These are phyloP conservation scores for Fusarium lateritium DNA, from an alignment of 2,329 filamentous ascomycete genomes.

Conservation along the genomic window DNA sequence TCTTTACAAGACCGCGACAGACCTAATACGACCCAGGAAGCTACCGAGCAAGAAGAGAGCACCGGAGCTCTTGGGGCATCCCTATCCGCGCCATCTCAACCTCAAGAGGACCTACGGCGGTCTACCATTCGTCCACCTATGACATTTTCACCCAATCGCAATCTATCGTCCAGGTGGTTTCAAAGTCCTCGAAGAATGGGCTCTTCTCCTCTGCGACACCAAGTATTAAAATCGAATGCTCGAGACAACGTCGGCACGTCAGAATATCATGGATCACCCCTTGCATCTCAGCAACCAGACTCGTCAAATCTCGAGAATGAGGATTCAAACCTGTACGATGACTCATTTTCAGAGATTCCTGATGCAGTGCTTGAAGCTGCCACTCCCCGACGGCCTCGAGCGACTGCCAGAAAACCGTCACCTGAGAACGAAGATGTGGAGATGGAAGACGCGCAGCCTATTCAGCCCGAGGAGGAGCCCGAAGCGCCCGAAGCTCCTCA, in stretches of 20 bases:
- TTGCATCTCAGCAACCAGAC: constrained; percentile 18
- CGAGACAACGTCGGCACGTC: constrained; percentile 39
- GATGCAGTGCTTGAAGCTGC: constrained; percentile 65
- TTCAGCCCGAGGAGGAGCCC: constrained; percentile 19
- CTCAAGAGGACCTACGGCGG: constrained; percentile 29
- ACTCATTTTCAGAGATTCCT: constrained; percentile 72
- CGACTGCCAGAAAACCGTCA: background rate
- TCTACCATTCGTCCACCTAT: constrained; percentile 37
- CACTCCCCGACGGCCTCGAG: constrained; percentile 56
- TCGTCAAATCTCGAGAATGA: constrained; percentile 44
- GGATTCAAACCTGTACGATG: constrained; percentile 61
- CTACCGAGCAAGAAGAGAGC: constrained; percentile 24
- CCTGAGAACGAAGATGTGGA: constrained; percentile 29
- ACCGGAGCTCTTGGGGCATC: constrained; percentile 21
- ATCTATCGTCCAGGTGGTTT: constrained; percentile 49
- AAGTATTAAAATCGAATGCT: constrained; percentile 52
- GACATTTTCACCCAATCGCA: constrained; percentile 43
- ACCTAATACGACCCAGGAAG: constrained; percentile 15
- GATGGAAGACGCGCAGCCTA: constrained; percentile 27
- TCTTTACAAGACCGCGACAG: constrained; percentile 43
- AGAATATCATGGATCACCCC: constrained; percentile 18
- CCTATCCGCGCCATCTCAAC: constrained; percentile 9
- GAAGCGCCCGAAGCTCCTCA: constrained; percentile 5
- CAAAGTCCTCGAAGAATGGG: constrained; percentile 55
- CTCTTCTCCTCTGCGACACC: constrained; percentile 53